Evolutionary conservation across 352 stramenopile genomes (phyloP).

Genomic region (Phytophthora foliorum): DNA sequence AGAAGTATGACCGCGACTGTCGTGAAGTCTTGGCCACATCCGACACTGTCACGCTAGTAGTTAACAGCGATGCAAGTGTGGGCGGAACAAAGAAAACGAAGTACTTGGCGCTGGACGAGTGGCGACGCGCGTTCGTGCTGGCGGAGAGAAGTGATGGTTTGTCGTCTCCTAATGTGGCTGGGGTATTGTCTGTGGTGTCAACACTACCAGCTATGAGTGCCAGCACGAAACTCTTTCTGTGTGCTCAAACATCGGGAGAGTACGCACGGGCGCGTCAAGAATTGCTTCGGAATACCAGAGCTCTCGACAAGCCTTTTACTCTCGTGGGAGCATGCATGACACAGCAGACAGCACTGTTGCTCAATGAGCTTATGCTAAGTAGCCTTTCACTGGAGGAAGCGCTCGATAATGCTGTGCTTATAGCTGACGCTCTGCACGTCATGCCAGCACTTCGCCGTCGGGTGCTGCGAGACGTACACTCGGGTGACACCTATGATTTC

Average conservation of each 20-base stretch:
- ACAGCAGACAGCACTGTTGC: conserved; percentile 42
- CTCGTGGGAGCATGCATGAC: conserved; percentile 46
- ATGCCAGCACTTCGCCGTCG: conserved; percentile 31
- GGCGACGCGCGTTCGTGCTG: conserved; percentile 40
- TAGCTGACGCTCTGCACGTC: conserved; percentile 26
- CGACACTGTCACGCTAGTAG: conserved; percentile 19
- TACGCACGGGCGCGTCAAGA: conserved; percentile 22
- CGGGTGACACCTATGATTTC: not conserved
- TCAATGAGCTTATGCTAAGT: conserved; percentile 32
- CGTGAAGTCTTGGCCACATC: conserved; percentile 29
- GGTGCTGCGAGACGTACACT: conserved; percentile 17
- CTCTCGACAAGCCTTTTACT: conserved; percentile 25
- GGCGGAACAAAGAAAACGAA: conserved; percentile 11
- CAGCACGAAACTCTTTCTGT: conserved; percentile 30
- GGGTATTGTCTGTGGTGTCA: conserved; percentile 20
- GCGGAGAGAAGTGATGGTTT: conserved; percentile 12
- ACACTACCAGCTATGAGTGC: conserved; percentile 7
- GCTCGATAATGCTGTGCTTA: conserved; percentile 32
- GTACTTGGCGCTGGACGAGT: conserved; percentile 36
- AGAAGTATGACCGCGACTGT: conserved; percentile 39
- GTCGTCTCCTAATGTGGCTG: conserved; percentile 9
- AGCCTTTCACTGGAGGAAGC: conserved; percentile 37
- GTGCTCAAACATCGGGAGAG: conserved; percentile 24
- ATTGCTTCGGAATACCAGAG: conserved; percentile 11
- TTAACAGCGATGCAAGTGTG: conserved; percentile 7